A percentile compares a stretch with the other conserved stretches of the same genome.
These are phyloP conservation scores for Ichthyophthirius multifiliis DNA, from an alignment of 169 alveolate genomes.

Conservation along the genomic window DNA sequence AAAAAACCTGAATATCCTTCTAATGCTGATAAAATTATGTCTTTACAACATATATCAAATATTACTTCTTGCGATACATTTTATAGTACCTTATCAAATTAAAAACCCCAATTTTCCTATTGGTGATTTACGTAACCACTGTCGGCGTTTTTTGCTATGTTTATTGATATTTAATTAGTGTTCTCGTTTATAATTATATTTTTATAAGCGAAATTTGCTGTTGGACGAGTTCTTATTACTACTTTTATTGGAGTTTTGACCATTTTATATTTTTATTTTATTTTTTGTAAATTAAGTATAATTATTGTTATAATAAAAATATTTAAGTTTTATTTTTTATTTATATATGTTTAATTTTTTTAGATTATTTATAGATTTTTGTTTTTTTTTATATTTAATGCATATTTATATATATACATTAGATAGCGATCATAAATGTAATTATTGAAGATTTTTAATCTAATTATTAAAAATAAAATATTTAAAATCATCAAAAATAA, in stretches of 20 bases:
- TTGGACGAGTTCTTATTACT: constrained; percentile 89
- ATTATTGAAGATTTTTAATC: too few species aligned
- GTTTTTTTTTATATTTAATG: too few species aligned
- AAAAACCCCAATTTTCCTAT: constrained; percentile 79
- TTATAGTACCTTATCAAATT: constrained; percentile 79
- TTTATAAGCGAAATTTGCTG: constrained; percentile 77
- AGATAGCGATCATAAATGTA: too few species aligned
- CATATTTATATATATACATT: too few species aligned
- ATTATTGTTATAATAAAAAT: too few species aligned
- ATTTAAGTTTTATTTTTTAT: too few species aligned
- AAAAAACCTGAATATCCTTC: constrained; percentile 80
- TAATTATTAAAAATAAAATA: too few species aligned
- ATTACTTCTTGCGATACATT: constrained; percentile 84
- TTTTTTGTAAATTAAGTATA: too few species aligned
- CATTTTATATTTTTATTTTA: constrained; percentile 26
- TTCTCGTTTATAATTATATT: constrained; percentile 68
- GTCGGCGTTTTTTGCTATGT: constrained; percentile 53
- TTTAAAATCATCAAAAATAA: too few species aligned
- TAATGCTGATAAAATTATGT: constrained; percentile 76
- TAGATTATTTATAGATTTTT: too few species aligned
- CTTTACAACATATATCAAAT: constrained; percentile 74
- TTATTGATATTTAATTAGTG: constrained; percentile 69
- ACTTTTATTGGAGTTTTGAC: constrained; percentile 87
- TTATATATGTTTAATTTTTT: too few species aligned
- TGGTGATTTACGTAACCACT: constrained; percentile 82